phyloP scores from a whole-genome alignment of 257 asterid genomes.

The Dorcoceras hygrometricum region DNA sequence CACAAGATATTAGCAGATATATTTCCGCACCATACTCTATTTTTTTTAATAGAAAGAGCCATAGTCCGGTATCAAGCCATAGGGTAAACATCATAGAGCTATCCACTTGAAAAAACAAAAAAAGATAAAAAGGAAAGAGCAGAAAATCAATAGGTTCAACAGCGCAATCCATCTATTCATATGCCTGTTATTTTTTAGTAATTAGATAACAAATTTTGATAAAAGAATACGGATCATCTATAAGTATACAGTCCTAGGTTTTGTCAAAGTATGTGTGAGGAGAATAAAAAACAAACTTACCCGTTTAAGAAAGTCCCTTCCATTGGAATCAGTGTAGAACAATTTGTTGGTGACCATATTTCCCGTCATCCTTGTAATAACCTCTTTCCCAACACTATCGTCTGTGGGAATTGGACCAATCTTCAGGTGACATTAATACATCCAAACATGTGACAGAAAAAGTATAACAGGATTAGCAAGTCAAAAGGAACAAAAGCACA shows the following conservation, averaged over 20 bases:
- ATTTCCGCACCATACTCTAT: too few relatives aligned
- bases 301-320: constrained; percentile 86
- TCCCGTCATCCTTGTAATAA: constrained; percentile 66
- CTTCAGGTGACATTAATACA: constrained; percentile 38
- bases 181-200: too few relatives aligned
- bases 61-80: too few relatives aligned
- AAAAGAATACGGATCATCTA: too few relatives aligned
- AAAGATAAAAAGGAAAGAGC: too few relatives aligned
- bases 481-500: constrained; percentile 9
- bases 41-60: too few relatives aligned
- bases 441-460: constrained; percentile 18
- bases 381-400: constrained; percentile 78
- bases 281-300: constrained; percentile 33
- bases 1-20: too few relatives aligned
- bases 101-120: too few relatives aligned
- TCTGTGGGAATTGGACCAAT: constrained; percentile 72
- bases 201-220: too few relatives aligned
- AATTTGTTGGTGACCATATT: constrained; percentile 67
- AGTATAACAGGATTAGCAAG: not conserved
- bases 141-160: too few relatives aligned
- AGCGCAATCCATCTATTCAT: too few relatives aligned
- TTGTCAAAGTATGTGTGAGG: not conserved
- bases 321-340: constrained; percentile 84
- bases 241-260: not conserved
- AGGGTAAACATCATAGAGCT: too few relatives aligned